A percentile compares a stretch with the other conserved stretches of the same genome.
phyloP scores from a whole-genome alignment of 2,329 filamentous ascomycete species.

The Penicillium hordei region DNA sequence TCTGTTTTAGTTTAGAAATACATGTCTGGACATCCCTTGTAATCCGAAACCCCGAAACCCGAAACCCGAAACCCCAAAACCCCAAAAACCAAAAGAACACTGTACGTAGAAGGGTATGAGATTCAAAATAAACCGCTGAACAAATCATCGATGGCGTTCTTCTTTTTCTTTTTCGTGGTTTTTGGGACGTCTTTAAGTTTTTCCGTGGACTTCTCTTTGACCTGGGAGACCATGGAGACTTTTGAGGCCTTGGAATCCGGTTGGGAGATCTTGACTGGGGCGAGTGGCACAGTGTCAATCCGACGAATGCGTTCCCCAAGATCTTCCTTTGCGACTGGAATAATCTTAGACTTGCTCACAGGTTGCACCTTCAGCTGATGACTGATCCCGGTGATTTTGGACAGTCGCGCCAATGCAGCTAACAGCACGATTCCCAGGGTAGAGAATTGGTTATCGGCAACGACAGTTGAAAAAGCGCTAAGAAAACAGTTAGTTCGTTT shows the following conservation, averaged over 20 bases:
- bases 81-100: background rate
- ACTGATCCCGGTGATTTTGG: constrained; percentile 44
- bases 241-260: background rate
- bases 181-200: constrained; percentile 2
- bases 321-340: constrained; percentile 18
- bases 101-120: background rate
- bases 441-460: constrained; percentile 71
- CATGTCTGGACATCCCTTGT: background rate
- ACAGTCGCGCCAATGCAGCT: constrained; percentile 61
- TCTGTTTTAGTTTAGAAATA: background rate
- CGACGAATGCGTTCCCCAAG: constrained; percentile 29
- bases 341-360: background rate
- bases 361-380: constrained; percentile 20
- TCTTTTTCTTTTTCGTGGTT: constrained; percentile 52
- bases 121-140: constrained; percentile 60
- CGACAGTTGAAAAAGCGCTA: constrained; percentile 63
- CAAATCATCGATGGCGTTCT: constrained; percentile 70
- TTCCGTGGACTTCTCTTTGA: background rate
- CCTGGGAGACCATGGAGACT: background rate
- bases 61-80: background rate
- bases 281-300: constrained; percentile 2
- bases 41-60: background rate
- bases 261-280: background rate
- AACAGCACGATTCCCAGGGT: constrained; percentile 69
- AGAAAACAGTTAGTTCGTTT: constrained; percentile 5